Conservation (phyloP, 2,329 filamentous ascomycete species). For the Ophiostoma australiae region DNA sequence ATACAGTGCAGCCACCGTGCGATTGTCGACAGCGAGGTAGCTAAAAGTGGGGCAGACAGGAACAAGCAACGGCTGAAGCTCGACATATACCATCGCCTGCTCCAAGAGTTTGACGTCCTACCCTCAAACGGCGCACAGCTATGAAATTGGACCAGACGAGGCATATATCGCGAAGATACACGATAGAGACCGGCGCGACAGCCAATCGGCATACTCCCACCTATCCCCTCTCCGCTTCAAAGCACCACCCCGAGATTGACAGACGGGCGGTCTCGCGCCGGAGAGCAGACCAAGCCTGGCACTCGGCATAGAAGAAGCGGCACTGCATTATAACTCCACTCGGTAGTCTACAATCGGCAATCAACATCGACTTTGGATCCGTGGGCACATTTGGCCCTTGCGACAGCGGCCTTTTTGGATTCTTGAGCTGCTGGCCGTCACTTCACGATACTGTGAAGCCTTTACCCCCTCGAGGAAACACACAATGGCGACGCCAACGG, state of each 20-base stretch:
- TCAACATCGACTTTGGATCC: not conserved
- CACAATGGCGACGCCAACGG: constrained; percentile 48
- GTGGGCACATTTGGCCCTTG: not conserved
- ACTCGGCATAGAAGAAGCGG: not conserved
- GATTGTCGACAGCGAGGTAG: not conserved
- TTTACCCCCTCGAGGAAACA: not conserved
- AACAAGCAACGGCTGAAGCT: not conserved
- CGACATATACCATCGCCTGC: not conserved
- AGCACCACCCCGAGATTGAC: not conserved
- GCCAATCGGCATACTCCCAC: not conserved
- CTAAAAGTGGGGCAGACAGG: not conserved
- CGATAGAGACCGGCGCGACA: not conserved
- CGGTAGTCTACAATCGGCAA: not conserved
- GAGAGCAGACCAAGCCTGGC: not conserved
- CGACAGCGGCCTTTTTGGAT: not conserved
- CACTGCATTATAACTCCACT: not conserved
- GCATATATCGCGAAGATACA: not conserved
- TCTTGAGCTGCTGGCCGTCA: not conserved
- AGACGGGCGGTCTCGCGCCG: not conserved
- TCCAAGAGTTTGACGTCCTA: not conserved
- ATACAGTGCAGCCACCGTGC: not conserved
- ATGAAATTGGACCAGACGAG: not conserved
- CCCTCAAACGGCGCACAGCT: not conserved
- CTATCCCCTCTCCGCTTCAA: not conserved
- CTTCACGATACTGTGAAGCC: not conserved